A percentile compares a stretch with the other conserved stretches of the same genome.
Evolutionary conservation across 148 eudicot genomes (phyloP).

Genomic region (Beta vulgaris): DNA sequence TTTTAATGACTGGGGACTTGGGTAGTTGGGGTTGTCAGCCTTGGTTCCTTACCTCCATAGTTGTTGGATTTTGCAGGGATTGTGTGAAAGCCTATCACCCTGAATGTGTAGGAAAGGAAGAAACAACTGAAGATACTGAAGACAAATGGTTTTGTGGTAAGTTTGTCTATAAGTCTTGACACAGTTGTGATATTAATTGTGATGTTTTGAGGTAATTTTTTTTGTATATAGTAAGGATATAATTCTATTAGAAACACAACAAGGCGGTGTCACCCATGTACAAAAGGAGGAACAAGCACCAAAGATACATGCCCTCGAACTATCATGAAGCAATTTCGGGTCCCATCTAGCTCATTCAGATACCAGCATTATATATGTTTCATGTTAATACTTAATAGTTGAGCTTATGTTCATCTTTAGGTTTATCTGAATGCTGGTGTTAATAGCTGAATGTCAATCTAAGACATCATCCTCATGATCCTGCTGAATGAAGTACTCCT

Average conservation of each 20-base stretch:
- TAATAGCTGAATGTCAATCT: not conserved
- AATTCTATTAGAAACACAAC: too few relatives aligned
- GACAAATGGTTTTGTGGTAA: slow-evolving; percentile 60
- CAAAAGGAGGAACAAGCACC: too few relatives aligned
- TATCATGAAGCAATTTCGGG: too few relatives aligned
- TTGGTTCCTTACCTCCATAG: not conserved
- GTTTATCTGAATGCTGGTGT: not conserved
- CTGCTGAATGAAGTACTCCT: not conserved
- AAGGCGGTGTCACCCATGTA: too few relatives aligned
- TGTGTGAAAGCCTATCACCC: slow-evolving; percentile 78
- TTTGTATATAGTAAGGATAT: too few relatives aligned
- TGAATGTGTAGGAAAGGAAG: slow-evolving; percentile 50
- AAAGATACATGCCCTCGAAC: too few relatives aligned
- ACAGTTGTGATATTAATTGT: not conserved
- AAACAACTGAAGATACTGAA: slow-evolving; percentile 33
- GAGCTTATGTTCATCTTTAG: not conserved
- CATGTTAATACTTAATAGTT: not conserved
- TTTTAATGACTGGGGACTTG: too few relatives aligned
- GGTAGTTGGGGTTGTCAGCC: too few relatives aligned
- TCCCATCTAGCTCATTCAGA: not conserved
- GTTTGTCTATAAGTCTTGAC: slow-evolving; percentile 3
- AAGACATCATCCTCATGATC: not conserved
- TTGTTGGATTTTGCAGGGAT: slow-evolving; percentile 28
- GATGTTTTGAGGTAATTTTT: too few relatives aligned
- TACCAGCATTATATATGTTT: not conserved